These are phyloP conservation scores for Cicer bijugum DNA, from an alignment of 306 rosid genomes.

Conservation along the genomic window DNA sequence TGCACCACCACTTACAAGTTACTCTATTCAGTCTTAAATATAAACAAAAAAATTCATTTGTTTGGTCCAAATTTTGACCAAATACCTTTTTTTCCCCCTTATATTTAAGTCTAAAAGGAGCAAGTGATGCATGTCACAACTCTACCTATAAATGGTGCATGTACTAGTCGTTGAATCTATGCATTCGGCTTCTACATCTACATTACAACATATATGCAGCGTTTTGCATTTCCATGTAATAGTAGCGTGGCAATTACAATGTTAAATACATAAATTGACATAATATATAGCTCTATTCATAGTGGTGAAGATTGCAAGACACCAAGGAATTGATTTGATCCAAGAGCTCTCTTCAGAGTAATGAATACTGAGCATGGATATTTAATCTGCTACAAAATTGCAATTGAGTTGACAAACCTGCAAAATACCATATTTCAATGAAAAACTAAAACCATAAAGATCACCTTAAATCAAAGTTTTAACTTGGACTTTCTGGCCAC, in stretches of 20 bases:
- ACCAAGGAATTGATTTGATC: slow-evolving; percentile 42
- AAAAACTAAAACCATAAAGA: slow-evolving; percentile 37
- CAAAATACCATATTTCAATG: slow-evolving; percentile 38
- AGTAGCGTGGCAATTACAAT: slow-evolving; percentile 41
- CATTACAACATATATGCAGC: slow-evolving; percentile 37
- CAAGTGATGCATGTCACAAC: background rate
- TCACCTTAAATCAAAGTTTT: slow-evolving; percentile 28
- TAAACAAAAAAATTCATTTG: too few relatives aligned
- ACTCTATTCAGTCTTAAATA: too few relatives aligned
- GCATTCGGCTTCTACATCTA: slow-evolving; percentile 25
- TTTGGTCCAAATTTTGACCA: too few relatives aligned
- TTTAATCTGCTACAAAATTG: slow-evolving; percentile 53
- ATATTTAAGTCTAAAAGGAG: too few relatives aligned
- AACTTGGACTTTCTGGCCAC: slow-evolving; percentile 16
- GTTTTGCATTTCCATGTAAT: slow-evolving; percentile 40
- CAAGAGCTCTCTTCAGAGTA: slow-evolving; percentile 41
- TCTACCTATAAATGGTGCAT: background rate
- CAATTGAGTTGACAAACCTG: slow-evolving; percentile 44
- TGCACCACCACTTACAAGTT: background rate
- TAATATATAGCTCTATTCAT: slow-evolving; percentile 39
- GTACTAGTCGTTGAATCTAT: slow-evolving; percentile 1
- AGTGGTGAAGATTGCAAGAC: slow-evolving; percentile 34
- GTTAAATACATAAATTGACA: slow-evolving; percentile 30
- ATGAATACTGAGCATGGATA: slow-evolving; percentile 39
- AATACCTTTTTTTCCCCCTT: too few relatives aligned